Evolutionary conservation across 2,329 filamentous ascomycete species (phyloP).

Genomic region (Leptographium radiaticola): DNA sequence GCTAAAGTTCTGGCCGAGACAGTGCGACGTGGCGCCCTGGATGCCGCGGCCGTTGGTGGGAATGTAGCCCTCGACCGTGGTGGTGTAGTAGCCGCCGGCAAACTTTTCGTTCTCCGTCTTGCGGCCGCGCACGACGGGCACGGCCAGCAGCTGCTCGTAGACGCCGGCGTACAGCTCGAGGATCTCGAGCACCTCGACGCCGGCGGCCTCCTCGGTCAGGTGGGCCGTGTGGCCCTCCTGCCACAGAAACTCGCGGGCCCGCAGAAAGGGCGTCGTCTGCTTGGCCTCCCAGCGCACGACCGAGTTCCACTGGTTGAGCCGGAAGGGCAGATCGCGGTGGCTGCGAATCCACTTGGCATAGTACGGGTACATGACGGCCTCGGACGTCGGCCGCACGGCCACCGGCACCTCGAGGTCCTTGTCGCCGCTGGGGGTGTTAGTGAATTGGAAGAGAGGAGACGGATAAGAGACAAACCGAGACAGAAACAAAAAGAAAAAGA

Average conservation of each 20-base stretch:
- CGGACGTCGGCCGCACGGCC: constrained; percentile 54
- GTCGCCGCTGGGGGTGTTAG: constrained; percentile 58
- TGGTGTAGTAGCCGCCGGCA: constrained; percentile 90
- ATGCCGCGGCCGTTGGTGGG: constrained; percentile 92
- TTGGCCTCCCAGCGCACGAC: constrained; percentile 91
- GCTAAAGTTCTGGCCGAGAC: constrained; percentile 92
- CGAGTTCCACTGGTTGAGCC: constrained; percentile 95
- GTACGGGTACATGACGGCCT: constrained; percentile 88
- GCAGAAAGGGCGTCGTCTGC: constrained; percentile 74
- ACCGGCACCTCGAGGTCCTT: constrained; percentile 77
- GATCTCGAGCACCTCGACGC: constrained; percentile 80
- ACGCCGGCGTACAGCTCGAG: constrained; percentile 84
- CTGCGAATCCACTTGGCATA: constrained; percentile 95
- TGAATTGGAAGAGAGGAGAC: constrained; percentile 7
- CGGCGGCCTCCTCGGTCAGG: constrained; percentile 68
- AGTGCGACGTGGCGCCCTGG: constrained; percentile 90
- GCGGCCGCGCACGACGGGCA: constrained; percentile 81
- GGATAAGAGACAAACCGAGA: too few relatives aligned
- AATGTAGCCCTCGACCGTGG: constrained; percentile 94
- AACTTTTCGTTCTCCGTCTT: constrained; percentile 99
- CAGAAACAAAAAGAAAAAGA: neutral
- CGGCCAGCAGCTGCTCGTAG: constrained; percentile 86
- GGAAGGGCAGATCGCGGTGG: constrained; percentile 85
- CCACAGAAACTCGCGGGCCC: constrained; percentile 93
- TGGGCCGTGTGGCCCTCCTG: constrained; percentile 92